Conservation (phyloP, 2,329 filamentous ascomycete genomes). For the Pestalotiopsis sp. region DNA sequence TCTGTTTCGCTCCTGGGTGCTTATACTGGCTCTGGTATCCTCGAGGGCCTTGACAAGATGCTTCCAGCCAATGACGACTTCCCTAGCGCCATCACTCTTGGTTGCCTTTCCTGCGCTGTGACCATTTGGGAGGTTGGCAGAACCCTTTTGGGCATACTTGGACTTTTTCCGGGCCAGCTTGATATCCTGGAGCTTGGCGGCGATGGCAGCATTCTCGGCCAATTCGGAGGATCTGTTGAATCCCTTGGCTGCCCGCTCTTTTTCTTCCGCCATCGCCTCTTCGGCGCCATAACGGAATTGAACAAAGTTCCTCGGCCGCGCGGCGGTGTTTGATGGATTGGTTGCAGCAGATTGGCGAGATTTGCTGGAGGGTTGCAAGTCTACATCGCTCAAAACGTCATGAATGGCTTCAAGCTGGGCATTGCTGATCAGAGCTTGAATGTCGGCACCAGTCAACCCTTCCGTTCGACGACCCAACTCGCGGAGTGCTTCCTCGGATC, state of each 20-base stretch:
- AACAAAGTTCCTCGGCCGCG: constrained; percentile 61
- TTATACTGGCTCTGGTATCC: constrained; percentile 82
- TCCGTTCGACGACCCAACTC: constrained; percentile 81
- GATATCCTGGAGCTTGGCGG: constrained; percentile 80
- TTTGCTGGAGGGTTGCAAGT: constrained; percentile 27
- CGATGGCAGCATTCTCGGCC: constrained; percentile 78
- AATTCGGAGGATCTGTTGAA: constrained; percentile 57
- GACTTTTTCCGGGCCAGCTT: constrained; percentile 70
- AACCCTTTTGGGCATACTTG: constrained; percentile 47
- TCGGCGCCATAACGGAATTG: constrained; percentile 82
- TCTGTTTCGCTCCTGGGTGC: constrained; percentile 72
- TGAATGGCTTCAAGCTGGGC: constrained; percentile 97
- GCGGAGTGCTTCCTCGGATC: constrained; percentile 57
- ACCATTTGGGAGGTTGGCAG: constrained; percentile 28
- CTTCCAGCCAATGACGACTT: constrained; percentile 82
- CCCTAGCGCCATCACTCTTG: constrained; percentile 49
- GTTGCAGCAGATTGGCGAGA: constrained; percentile 35
- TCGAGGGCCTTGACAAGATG: constrained; percentile 80
- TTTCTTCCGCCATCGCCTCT: constrained; percentile 46
- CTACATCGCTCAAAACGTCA: constrained; percentile 74
- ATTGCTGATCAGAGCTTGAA: constrained; percentile 94
- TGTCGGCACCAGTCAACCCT: constrained; percentile 90
- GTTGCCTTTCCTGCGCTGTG: constrained; percentile 25
- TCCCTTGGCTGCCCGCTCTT: constrained; percentile 40
- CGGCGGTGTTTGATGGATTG: constrained; percentile 33